phyloP scores from a whole-genome alignment of 2,329 filamentous ascomycete genomes.

The Hypoxylon sp. region DNA sequence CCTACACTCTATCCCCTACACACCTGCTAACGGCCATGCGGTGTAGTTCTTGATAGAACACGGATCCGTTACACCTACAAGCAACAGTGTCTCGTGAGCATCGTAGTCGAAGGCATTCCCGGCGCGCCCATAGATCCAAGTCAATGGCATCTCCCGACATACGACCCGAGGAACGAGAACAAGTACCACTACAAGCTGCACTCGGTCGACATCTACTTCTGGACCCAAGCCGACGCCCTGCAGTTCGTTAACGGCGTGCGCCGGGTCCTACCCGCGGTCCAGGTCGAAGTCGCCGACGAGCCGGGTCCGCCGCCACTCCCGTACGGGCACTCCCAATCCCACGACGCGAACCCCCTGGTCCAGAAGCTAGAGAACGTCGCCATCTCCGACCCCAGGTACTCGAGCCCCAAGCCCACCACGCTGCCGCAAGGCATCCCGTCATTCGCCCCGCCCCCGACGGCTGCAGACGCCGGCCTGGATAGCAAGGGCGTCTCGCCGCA shows the following conservation, averaged over 20 bases:
- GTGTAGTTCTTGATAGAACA: constrained; percentile 72
- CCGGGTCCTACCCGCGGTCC: constrained; percentile 70
- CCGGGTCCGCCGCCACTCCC: constrained; percentile 62
- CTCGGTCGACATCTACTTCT: constrained; percentile 82
- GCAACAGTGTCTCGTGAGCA: constrained; percentile 76
- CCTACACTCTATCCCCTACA: neutral
- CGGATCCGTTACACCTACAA: constrained; percentile 78
- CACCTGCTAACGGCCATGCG: constrained; percentile 22
- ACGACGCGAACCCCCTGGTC: constrained; percentile 74
- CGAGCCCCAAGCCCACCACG: constrained; percentile 43
- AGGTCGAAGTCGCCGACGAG: constrained; percentile 74
- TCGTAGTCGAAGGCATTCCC: constrained; percentile 68
- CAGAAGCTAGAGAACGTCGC: constrained; percentile 79
- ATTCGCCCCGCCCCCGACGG: constrained; percentile 58
- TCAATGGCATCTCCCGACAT: constrained; percentile 81
- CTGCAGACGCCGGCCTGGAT: constrained; percentile 47
- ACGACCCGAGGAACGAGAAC: constrained; percentile 77
- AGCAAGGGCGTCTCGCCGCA: constrained; percentile 51
- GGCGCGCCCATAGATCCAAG: constrained; percentile 56
- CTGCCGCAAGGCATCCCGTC: constrained; percentile 48
- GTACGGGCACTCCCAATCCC: constrained; percentile 48
- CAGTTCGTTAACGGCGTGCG: constrained; percentile 77
- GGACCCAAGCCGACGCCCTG: constrained; percentile 77
- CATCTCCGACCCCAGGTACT: constrained; percentile 69
- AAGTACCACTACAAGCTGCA: constrained; percentile 85